Percentiles rank a stretch among this genome's conserved stretches.
Evolutionary conservation across 1,139 yeast species (phyloP).

Genomic region (Magnusiomyces tetraspermus): DNA sequence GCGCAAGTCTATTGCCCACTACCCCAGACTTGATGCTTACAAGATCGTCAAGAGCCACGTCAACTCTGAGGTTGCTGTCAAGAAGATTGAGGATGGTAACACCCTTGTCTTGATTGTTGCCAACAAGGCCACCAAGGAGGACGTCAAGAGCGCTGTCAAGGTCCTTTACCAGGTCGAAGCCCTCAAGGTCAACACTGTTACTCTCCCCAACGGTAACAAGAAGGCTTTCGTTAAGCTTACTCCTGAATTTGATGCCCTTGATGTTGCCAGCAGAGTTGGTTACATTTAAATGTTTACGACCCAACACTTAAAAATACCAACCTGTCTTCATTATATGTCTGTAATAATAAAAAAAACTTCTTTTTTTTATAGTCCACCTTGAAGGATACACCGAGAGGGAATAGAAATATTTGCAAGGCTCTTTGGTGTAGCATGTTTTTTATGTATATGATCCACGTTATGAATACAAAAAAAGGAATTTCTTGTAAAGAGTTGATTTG

Average conservation of each 20-base stretch:
- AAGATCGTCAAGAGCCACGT: conserved; percentile 91
- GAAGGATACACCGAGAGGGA: too few relatives aligned
- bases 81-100: conserved; percentile 99
- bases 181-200: conserved; percentile 86
- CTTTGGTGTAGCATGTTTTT: too few relatives aligned
- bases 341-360: too few relatives aligned
- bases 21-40: conserved; percentile 95
- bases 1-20: conserved; percentile 93
- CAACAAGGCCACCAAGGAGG: conserved; percentile 94
- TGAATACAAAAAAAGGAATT: too few relatives aligned
- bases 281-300: conserved; percentile 89
- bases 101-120: conserved; percentile 98
- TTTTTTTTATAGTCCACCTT: too few relatives aligned
- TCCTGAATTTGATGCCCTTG: conserved; percentile 99
- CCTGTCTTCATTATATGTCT: too few relatives aligned
- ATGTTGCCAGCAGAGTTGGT: conserved; percentile 99
- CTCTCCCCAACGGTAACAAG: conserved; percentile 99
- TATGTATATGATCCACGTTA: too few relatives aligned
- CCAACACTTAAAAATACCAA: too few relatives aligned
- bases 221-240: conserved; percentile 99
- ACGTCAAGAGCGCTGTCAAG: conserved; percentile 97
- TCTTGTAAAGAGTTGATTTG: too few relatives aligned
- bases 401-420: too few relatives aligned
- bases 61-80: conserved; percentile 98
- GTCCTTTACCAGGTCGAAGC: conserved; percentile 97